Conservation (phyloP, 2,329 filamentous ascomycete genomes). For the Aspergillus floridensis region DNA sequence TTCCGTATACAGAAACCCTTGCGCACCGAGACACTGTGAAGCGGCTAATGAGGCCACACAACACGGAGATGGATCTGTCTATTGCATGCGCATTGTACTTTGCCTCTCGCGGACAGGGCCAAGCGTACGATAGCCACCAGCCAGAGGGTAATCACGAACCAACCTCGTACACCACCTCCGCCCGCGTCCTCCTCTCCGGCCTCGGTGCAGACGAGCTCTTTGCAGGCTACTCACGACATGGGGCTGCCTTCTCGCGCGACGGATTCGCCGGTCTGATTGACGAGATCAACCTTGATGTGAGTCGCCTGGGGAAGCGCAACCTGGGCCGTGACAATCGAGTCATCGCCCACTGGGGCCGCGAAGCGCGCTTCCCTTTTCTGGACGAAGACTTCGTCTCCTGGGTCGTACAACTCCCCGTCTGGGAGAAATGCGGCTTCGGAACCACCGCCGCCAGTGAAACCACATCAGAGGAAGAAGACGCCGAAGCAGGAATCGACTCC, state of each 20-base stretch:
- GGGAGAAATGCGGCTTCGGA: conserved; percentile 87
- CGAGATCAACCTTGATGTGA: conserved; percentile 82
- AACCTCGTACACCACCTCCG: conserved; percentile 61
- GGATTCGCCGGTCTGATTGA: conserved; percentile 71
- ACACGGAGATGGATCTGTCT: conserved; percentile 98
- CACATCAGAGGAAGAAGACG: conserved; percentile 12
- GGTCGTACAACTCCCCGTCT: conserved; percentile 70
- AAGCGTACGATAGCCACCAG: conserved; percentile 35
- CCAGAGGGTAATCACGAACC: conserved; percentile 8
- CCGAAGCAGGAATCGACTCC: conserved; percentile 56
- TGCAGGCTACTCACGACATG: conserved; percentile 85
- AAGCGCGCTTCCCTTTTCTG: conserved; percentile 85
- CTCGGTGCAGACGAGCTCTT: conserved; percentile 96
- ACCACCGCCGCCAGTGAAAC: conserved; percentile 35
- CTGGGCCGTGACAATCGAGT: conserved; percentile 90
- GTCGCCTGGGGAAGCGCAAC: conserved; percentile 86
- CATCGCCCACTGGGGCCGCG: conserved; percentile 83
- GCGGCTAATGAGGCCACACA: conserved; percentile 82
- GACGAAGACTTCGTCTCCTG: conserved; percentile 84
- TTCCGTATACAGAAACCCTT: conserved; percentile 74
- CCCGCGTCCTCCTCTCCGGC: conserved; percentile 84
- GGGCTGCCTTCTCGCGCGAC: conserved; percentile 66
- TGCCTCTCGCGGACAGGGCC: conserved; percentile 71
- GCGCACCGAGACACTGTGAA: conserved; percentile 68
- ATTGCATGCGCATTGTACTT: conserved; percentile 95